Evolutionary conservation across 2,329 filamentous ascomycete species (phyloP).

Genomic region (Fusarium chaquense): DNA sequence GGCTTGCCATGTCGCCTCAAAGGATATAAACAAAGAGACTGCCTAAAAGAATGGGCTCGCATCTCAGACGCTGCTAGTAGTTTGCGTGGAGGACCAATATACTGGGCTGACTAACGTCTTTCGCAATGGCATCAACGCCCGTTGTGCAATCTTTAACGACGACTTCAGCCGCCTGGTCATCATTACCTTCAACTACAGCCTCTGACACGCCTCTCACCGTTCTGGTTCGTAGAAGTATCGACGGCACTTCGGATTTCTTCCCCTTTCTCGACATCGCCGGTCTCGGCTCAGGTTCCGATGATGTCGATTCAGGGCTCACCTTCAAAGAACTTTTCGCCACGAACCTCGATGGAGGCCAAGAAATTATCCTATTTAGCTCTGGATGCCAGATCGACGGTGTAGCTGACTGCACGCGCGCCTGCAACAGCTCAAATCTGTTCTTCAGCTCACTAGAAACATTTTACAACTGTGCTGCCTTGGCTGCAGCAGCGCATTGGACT

Average conservation of each 20-base stretch:
- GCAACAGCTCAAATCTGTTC: constrained; percentile 47
- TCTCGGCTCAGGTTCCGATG: constrained; percentile 46
- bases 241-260: constrained; percentile 53
- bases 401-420: constrained; percentile 52
- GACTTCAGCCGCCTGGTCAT: constrained; percentile 20
- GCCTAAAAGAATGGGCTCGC: constrained; percentile 13
- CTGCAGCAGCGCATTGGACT: constrained; percentile 53
- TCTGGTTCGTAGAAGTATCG: constrained; percentile 48
- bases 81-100: constrained; percentile 10
- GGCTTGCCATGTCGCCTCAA: not conserved
- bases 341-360: constrained; percentile 51
- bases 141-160: constrained; percentile 25
- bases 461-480: constrained; percentile 55
- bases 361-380: constrained; percentile 50
- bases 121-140: constrained; percentile 34
- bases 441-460: constrained; percentile 55
- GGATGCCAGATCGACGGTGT: constrained; percentile 50
- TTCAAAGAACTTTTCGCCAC: constrained; percentile 53
- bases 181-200: constrained; percentile 23
- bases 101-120: not conserved
- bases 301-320: constrained; percentile 47
- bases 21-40: constrained; percentile 4
- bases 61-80: constrained; percentile 16
- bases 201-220: constrained; percentile 48
- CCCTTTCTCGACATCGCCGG: constrained; percentile 54